phyloP scores from a whole-genome alignment of 108 stramenopile genomes.

The Parmales sp. region DNA sequence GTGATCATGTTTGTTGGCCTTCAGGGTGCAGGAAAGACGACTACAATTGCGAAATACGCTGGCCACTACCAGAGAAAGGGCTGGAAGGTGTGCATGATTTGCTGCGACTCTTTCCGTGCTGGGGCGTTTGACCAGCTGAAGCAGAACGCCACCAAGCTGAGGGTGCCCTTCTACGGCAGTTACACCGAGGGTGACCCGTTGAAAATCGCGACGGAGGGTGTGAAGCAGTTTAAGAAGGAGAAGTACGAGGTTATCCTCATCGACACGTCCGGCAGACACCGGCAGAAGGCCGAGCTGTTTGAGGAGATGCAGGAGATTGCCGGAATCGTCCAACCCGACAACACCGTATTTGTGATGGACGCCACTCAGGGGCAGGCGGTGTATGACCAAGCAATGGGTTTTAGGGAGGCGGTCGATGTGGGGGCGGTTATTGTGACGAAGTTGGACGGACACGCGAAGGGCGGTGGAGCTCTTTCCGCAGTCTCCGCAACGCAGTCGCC shows the following conservation, averaged over 20 bases:
- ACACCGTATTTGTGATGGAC: slow-evolving; percentile 92
- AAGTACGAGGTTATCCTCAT: slow-evolving; percentile 94
- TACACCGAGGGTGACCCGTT: slow-evolving; percentile 95
- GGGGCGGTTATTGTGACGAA: slow-evolving; percentile 93
- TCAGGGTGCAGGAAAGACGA: slow-evolving; percentile 96
- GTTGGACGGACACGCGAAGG: slow-evolving; percentile 97
- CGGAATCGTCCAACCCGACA: slow-evolving; percentile 78
- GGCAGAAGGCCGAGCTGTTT: slow-evolving; percentile 86
- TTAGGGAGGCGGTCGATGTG: slow-evolving; percentile 82
- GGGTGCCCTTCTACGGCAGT: slow-evolving; percentile 83
- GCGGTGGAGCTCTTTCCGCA: slow-evolving; percentile 93
- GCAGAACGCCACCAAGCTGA: slow-evolving; percentile 94
- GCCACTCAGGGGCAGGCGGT: slow-evolving; percentile 97
- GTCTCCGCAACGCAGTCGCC: slow-evolving; percentile 89
- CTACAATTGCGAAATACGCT: slow-evolving; percentile 93
- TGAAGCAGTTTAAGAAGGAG: slow-evolving; percentile 75
- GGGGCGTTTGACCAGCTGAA: slow-evolving; percentile 97
- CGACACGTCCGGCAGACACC: slow-evolving; percentile 91
- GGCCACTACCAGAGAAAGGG: slow-evolving; percentile 81
- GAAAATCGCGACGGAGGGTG: slow-evolving; percentile 88
- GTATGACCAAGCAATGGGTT: slow-evolving; percentile 84
- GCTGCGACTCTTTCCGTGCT: slow-evolving; percentile 95
- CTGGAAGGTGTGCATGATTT: slow-evolving; percentile 88
- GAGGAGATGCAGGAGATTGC: slow-evolving; percentile 96
- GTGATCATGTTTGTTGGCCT: slow-evolving; percentile 94